Percentiles rank a stretch among this genome's conserved stretches.
Evolutionary conservation across 257 asterid species (phyloP).

Genomic region (Misopates orontium): DNA sequence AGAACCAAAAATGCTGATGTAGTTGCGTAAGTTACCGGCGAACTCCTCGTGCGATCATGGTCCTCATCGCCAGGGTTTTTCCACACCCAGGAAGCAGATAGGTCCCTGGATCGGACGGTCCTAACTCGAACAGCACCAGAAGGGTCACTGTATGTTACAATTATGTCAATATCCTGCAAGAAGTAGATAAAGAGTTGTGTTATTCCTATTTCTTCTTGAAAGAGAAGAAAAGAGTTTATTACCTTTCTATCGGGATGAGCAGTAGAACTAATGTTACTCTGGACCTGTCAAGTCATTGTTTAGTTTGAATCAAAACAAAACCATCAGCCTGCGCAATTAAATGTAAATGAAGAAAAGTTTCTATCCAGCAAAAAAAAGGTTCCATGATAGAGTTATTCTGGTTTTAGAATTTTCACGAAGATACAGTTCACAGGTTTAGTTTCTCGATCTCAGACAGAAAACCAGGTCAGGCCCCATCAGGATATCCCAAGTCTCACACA

Average conservation of each 20-base stretch:
- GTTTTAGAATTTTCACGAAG: conserved; percentile 18
- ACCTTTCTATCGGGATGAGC: conserved; percentile 63
- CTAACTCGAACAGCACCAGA: conserved; percentile 70
- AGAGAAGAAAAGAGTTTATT: conserved; percentile 28
- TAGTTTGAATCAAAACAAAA: conserved; percentile 23
- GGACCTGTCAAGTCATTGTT: conserved; percentile 55
- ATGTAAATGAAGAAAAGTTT: neutral
- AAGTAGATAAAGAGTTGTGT: conserved; percentile 26
- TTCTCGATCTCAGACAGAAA: conserved; percentile 19
- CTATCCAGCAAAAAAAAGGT: conserved; percentile 16
- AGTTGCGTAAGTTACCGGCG: conserved; percentile 43
- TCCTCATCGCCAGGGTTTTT: conserved; percentile 55
- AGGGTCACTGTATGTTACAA: conserved; percentile 74
- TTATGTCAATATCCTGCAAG: conserved; percentile 81
- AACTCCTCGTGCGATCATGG: conserved; percentile 41
- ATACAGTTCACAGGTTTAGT: conserved; percentile 24
- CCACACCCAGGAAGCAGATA: conserved; percentile 95
- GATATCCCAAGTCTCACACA: conserved; percentile 7
- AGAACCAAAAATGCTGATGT: conserved; percentile 22
- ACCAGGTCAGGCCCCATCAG: neutral
- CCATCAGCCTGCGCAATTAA: conserved; percentile 21
- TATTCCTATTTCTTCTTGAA: conserved; percentile 25
- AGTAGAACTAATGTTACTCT: conserved; percentile 41
- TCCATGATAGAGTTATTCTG: conserved; percentile 2
- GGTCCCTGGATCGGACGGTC: conserved; percentile 65